phyloP scores from a whole-genome alignment of 2,329 filamentous ascomycete species.

The Pseudocercospora pini-densiflorae region DNA sequence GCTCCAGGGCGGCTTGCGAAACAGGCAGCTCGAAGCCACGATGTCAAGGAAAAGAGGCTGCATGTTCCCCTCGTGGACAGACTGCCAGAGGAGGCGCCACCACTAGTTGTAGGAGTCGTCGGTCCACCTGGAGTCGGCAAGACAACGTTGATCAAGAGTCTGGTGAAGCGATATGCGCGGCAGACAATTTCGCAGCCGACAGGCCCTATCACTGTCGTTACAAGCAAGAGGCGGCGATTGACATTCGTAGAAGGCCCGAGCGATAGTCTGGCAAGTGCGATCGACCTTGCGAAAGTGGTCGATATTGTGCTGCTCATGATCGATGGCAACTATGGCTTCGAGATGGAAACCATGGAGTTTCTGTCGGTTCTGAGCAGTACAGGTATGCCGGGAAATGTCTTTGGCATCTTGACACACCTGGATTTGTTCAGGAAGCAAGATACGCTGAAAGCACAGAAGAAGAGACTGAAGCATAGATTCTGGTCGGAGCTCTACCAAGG shows the following conservation, averaged over 20 bases:
- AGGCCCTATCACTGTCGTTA: constrained; percentile 93
- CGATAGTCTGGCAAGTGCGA: constrained; percentile 91
- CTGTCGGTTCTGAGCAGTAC: constrained; percentile 90
- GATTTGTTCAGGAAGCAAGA: constrained; percentile 96
- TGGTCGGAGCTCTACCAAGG: constrained; percentile 98
- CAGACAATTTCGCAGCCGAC: constrained; percentile 88
- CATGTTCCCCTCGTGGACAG: constrained; percentile 97
- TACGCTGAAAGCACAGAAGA: constrained; percentile 90
- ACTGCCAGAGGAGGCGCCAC: constrained; percentile 91
- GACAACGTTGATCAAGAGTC: constrained; percentile 91
- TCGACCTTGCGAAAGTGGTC: constrained; percentile 94
- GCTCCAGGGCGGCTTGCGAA: constrained; percentile 80
- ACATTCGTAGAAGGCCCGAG: constrained; percentile 98
- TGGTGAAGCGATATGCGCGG: constrained; percentile 93
- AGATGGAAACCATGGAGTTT: constrained; percentile 99
- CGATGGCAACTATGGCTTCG: constrained; percentile 97
- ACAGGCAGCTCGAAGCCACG: constrained; percentile 72
- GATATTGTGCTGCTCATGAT: constrained; percentile 98
- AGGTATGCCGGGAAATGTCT: constrained; percentile 98
- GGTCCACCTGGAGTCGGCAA: constrained; percentile 94
- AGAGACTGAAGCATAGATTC: constrained; percentile 90
- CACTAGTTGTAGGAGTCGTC: constrained; percentile 89
- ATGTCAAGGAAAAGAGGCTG: constrained; percentile 92
- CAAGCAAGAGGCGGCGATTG: constrained; percentile 90
- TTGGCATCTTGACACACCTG: constrained; percentile 93